These are phyloP conservation scores for Carpinus viminea DNA, from an alignment of 306 rosid species.

Conservation along the genomic window DNA sequence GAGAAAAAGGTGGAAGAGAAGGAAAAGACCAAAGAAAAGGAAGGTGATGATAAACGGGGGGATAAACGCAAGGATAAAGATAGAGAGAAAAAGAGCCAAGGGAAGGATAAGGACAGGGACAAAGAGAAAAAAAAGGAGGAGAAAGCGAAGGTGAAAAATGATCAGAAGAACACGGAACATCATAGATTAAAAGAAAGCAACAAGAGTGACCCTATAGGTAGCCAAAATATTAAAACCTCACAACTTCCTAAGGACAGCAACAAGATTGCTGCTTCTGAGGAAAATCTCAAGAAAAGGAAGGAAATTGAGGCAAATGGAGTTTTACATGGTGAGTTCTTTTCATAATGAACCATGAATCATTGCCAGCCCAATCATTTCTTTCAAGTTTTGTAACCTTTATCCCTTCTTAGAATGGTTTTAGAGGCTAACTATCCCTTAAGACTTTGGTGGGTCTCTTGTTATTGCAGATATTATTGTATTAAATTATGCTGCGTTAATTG, in stretches of 20 bases:
- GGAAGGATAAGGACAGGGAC: constrained; percentile 75
- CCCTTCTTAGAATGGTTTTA: constrained; percentile 28
- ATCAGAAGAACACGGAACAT: constrained; percentile 22
- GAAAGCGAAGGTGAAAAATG: constrained; percentile 40
- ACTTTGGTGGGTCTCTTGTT: constrained; percentile 29
- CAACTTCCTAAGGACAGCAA: constrained; percentile 46
- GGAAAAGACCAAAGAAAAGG: constrained; percentile 54
- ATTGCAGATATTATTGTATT: constrained; percentile 4
- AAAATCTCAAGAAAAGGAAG: constrained; percentile 77
- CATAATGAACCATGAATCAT: constrained; percentile 24
- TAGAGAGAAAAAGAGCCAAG: constrained; percentile 73
- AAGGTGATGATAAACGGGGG: constrained; percentile 60
- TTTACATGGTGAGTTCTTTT: constrained; percentile 76
- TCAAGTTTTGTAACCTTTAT: constrained; percentile 28
- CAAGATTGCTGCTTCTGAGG: constrained; percentile 42
- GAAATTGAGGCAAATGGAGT: constrained; percentile 75
- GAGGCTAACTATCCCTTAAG: constrained; percentile 31
- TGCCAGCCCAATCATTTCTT: constrained; percentile 20
- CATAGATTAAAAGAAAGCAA: constrained; percentile 53
- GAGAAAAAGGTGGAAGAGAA: constrained; percentile 45
- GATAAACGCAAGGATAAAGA: constrained; percentile 65
- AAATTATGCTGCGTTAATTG: constrained; percentile 19
- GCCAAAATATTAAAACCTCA: constrained; percentile 40
- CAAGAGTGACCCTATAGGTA: constrained; percentile 41
- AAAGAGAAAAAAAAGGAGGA: constrained; percentile 69